Evolutionary conservation across 2,329 filamentous ascomycete species (phyloP), one percentile per base, ranked within the genome.

Genomic region (Scolecobasidium constrictum): DNA sequence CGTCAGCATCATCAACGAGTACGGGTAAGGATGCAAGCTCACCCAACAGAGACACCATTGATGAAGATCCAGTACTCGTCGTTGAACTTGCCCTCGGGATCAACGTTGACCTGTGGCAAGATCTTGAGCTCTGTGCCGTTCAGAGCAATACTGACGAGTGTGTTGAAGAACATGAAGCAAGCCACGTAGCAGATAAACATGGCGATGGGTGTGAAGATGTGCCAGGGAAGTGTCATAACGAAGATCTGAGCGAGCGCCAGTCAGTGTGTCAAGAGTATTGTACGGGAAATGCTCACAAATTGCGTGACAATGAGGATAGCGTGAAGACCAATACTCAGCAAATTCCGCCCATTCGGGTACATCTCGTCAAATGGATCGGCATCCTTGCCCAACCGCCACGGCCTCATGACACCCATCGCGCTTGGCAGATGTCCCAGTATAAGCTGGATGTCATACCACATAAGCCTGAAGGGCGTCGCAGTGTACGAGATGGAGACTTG

Each of bases 11-110:
- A 19, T 13, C 37, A 46, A 9, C 43, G 15, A 21, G 22, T 36
- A 28, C 19, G 19, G 35, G 4, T 36, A 16, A 42, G 15, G 7
- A 47, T 35, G 13, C 16, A 23, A 13, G 64, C 71, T 46, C 60
- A 78, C 75, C 72, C 73, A 23, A 71, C 71, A 7, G 72, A 75
- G 20, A 87, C 76, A 1, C 84, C 84, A 53, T 88, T 88, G 40
- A 88, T 59, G 55, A 83, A 88, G n/a, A 88, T 69, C 84, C 84
- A 90, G 52, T 79, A 73, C 61, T 88, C 83, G 41, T 77, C 67
- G 9, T 66, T 67, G 65, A 15, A 60, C 57, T 2, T 60, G 59
- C 13, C 19, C 12, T 31, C 23, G 5, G 20, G 35, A 35, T 17
- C 57, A 1, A 77, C 68, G 47, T 73, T 77, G 42, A 76, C 77